Base-by-base conservation (phyloP, 2,329 filamentous ascomycete species). In the Zymoseptoria passerinii region DNA sequence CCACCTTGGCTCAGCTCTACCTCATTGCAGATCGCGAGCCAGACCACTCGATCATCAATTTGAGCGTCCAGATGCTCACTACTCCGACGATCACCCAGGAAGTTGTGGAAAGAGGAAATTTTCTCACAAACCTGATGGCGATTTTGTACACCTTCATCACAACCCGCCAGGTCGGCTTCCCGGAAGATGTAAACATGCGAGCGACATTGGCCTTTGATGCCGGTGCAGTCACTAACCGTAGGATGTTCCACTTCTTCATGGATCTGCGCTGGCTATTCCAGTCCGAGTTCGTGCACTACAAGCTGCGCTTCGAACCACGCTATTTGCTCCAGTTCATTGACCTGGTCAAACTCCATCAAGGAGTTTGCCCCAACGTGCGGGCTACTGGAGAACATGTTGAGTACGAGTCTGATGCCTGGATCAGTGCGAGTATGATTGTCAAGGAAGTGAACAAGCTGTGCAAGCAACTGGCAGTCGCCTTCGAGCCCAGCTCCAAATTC, bases 401-500 rank as follows among this genome's bases (percentile, higher is more conserved):
- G 73, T 99, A 97, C 70, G 94, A 99, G 74, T 95, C 92, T 1
- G 95, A 99, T 74, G 89, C 90, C 19, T 99, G 94, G 94, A 97
- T 99, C 55, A 95, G 90, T 58, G 92, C 94, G 3, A 96, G 92
- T 6, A 81, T 97, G 54, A 89, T 99, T 58, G 96, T 94, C 53
- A 83, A 92, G 54, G 92, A 99, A 72, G 92, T 99, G 72, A 97
- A 97, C 71, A 85, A 90, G 56, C 82, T 97, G 44, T 96, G 92
- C 69, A 83, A 92, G 62, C 88, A 94, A 67, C 87, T 97, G 58
- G 86, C 91, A 0, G 89, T 95, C 66, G 86, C 94, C 0, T 99
- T 96, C 78, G 83, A 84, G 53, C 83, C 86, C 69, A 29, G 79
- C 81, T n/a, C 81, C 4, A 67, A 69, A n/a, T 56, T 61, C 20